Percentiles rank a stretch among this genome's conserved stretches.
These are phyloP conservation scores for Agarophyton chilense DNA, from an alignment of 23 red algal genomes.

Conservation along the genomic window DNA sequence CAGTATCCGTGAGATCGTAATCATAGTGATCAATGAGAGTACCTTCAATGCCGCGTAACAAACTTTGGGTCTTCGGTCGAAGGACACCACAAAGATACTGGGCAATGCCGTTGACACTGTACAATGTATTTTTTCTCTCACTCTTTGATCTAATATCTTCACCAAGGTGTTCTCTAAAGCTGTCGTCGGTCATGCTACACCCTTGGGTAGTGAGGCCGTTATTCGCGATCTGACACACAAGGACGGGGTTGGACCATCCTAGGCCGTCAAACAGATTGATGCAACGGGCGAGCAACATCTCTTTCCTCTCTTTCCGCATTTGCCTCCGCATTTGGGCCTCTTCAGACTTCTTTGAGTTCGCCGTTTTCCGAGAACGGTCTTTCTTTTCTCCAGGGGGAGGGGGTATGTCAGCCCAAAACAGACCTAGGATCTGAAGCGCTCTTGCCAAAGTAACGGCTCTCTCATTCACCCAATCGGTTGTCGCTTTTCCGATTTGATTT, in stretches of 20 bases:
- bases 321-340: neutral
- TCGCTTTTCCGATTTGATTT: slow-evolving; percentile 8
- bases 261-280: neutral
- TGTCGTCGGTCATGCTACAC: neutral
- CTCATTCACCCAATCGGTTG: slow-evolving; percentile 44
- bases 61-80: slow-evolving; percentile 13
- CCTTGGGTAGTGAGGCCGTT: slow-evolving; percentile 9
- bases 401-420: slow-evolving; percentile 31
- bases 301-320: slow-evolving; percentile 1
- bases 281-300: slow-evolving; percentile 23
- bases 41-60: neutral
- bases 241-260: slow-evolving; percentile 45
- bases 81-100: slow-evolving; percentile 42
- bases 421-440: slow-evolving; percentile 16
- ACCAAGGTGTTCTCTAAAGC: slow-evolving; percentile 49
- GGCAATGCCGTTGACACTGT: slow-evolving; percentile 31
- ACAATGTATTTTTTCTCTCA: slow-evolving; percentile 38
- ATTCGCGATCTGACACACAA: slow-evolving; percentile 54
- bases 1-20: slow-evolving; percentile 34
- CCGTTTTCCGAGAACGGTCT: neutral
- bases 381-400: slow-evolving; percentile 41
- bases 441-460: slow-evolving; percentile 56
- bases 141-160: slow-evolving; percentile 34
- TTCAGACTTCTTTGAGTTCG: neutral
- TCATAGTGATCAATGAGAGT: neutral